phyloP scores from a whole-genome alignment of 345 rosid species.

The Hibiscus syriacus region DNA sequence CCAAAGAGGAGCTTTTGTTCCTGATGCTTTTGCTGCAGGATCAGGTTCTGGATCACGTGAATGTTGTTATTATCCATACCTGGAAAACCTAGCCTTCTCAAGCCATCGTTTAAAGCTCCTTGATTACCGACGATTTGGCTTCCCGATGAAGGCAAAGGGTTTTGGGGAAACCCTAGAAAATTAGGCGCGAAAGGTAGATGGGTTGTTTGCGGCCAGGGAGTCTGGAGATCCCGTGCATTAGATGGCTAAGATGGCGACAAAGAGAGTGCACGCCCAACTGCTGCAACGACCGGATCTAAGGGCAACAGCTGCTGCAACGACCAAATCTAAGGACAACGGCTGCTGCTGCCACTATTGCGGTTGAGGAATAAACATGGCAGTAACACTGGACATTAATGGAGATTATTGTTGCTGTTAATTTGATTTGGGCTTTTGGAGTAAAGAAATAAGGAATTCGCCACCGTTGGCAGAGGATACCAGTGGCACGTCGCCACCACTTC shows the following conservation, averaged over 20 bases:
- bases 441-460: too few relatives aligned
- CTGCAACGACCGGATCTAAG: too few relatives aligned
- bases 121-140: conserved; percentile 31
- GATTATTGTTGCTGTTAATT: conserved; percentile 18
- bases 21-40: too few relatives aligned
- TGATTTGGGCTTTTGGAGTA: conserved; percentile 49
- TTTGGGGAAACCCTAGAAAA: too few relatives aligned
- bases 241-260: conserved; percentile 28
- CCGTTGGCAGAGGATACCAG: conserved; percentile 30
- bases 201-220: too few relatives aligned
- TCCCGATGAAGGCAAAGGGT: conserved; percentile 17
- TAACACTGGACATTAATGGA: conserved; percentile 3
- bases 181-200: too few relatives aligned
- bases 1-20: too few relatives aligned
- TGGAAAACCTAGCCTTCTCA: conserved; percentile 36
- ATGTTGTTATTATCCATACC: conserved; percentile 17
- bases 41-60: conserved; percentile 24
- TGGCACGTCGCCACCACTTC: conserved; percentile 51
- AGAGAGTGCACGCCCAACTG: conserved; percentile 30
- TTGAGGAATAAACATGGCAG: conserved; percentile 9
- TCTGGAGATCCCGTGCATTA: conserved; percentile 35
- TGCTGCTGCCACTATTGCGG: background rate
- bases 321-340: conserved; percentile 47
- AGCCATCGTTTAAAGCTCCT: conserved; percentile 31
- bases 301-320: conserved; percentile 84